Base-by-base conservation (phyloP, 192 early-diverging fungal species). In the Entophlyctis luteolus region DNA sequence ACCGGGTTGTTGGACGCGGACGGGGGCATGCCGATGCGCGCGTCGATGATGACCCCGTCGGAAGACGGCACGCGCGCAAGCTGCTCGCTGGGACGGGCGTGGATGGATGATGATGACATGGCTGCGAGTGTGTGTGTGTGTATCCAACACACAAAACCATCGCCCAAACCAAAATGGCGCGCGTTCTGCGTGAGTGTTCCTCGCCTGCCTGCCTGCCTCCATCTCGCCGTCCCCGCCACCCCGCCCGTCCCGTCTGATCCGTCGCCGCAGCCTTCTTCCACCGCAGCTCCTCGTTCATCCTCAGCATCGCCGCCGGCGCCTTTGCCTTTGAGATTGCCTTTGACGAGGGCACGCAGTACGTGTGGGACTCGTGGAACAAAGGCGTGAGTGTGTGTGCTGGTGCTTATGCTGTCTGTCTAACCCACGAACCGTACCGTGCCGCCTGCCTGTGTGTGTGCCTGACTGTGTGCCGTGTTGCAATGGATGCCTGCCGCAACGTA, bases 311-410 rank as follows among this genome's bases (percentile, higher is more conserved):
- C 48, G 81, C 72, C 72, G 67, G 80, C 32, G 90, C 89, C 20
- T 88, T 90, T 68, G 85, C 75, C 28, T 87, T 85, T 75, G 88
- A 92, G 74, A 78, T 90, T 60, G 84, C 71, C 59, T 89, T 89
- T 67, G 88, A 92, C 66, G 74, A 74, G 36, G 63, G 75, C 37
- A 63, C 85, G 32, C 77, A 86, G 75, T 70, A 68, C 55, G 45
- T 89, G 49, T 92, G 87, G 86, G 87, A 90, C 72, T 77, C 67
- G 42, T 18, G 86, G 68, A 92, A 92, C 86, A 81, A 85, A 71
- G 89, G 89, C 31, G 90, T 92, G 82, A 73, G 87, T 86, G 46
- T 68, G 12, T 14, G 28, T 65, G 50, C 12, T 34, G 20, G 56
- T 45, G n/a, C n/a, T n/a, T n/a, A n/a, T n/a, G n/a, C n/a, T n/a